Evolutionary conservation across 139 green algal species (phyloP).

Genomic region (Chlamydomonas incerta): DNA sequence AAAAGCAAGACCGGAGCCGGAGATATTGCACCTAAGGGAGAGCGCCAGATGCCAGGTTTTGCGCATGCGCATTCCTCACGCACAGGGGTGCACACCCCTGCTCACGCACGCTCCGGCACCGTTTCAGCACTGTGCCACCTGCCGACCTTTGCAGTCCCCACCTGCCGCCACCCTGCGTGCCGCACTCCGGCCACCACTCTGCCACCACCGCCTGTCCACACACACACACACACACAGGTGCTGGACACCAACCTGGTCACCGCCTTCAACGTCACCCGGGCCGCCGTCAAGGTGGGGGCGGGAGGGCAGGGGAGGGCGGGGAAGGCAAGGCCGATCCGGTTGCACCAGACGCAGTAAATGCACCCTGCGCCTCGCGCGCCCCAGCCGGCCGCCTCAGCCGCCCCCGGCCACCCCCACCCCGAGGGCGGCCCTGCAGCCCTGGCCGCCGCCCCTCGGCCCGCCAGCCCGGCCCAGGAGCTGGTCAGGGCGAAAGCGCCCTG

Average conservation of each 20-base stretch:
- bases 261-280: conserved; percentile 53
- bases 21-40: too few species aligned
- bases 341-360: too few species aligned
- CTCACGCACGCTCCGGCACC: background rate
- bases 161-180: background rate
- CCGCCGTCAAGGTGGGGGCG: conserved; percentile 17
- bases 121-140: too few species aligned
- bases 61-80: background rate
- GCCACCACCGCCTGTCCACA: background rate
- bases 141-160: background rate
- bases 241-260: conserved; percentile 49
- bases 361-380: too few species aligned
- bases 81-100: background rate
- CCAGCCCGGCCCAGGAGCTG: too few species aligned
- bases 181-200: background rate
- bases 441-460: too few species aligned
- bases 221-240: background rate
- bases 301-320: background rate
- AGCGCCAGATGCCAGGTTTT: too few species aligned
- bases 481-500: too few species aligned
- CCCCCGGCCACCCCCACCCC: too few species aligned
- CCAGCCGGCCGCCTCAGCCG: too few species aligned
- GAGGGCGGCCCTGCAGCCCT: too few species aligned
- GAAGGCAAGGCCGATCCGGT: background rate
- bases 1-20: too few species aligned